Conservation (phyloP, 305 asterid genomes). For the Striga hermonthica region DNA sequence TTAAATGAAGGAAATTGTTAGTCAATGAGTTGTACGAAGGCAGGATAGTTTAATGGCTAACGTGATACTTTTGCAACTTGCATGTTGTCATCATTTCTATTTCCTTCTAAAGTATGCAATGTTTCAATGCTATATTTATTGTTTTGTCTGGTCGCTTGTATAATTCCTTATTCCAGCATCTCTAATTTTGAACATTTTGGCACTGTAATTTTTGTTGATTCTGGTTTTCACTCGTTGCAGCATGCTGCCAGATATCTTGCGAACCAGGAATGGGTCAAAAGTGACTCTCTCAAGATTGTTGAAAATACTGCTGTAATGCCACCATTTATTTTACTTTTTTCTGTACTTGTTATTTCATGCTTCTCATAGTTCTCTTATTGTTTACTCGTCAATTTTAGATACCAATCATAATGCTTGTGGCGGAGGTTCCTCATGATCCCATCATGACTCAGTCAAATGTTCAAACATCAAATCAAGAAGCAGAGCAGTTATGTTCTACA, state of each 20-base stretch:
- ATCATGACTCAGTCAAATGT: constrained; percentile 51
- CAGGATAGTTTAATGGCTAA: constrained; percentile 14
- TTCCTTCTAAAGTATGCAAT: too few species aligned
- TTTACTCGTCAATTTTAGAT: constrained; percentile 54
- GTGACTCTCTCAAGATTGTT: constrained; percentile 99
- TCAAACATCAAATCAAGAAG: constrained; percentile 51
- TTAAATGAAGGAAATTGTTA: constrained; percentile 19
- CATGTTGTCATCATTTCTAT: constrained; percentile 3
- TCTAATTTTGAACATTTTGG: constrained; percentile 27
- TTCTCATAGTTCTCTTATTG: constrained; percentile 23
- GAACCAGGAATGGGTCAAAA: constrained; percentile 99
- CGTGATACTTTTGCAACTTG: constrained; percentile 6
- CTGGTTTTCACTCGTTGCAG: constrained; percentile 50
- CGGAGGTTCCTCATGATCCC: constrained; percentile 90
- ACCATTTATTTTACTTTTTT: constrained; percentile 24
- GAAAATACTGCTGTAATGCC: constrained; percentile 96
- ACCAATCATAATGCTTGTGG: constrained; percentile 98
- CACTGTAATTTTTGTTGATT: constrained; percentile 28
- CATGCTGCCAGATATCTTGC: constrained; percentile 99
- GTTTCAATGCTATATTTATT: not conserved
- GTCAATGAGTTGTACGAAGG: constrained; percentile 15
- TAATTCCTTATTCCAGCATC: constrained; percentile 14
- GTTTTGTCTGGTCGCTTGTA: constrained; percentile 15
- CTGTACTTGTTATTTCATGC: constrained; percentile 20
- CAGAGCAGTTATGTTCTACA: constrained; percentile 45